phyloP scores from a whole-genome alignment of 306 rosid genomes.

The Glycyrrhiza uralensis region DNA sequence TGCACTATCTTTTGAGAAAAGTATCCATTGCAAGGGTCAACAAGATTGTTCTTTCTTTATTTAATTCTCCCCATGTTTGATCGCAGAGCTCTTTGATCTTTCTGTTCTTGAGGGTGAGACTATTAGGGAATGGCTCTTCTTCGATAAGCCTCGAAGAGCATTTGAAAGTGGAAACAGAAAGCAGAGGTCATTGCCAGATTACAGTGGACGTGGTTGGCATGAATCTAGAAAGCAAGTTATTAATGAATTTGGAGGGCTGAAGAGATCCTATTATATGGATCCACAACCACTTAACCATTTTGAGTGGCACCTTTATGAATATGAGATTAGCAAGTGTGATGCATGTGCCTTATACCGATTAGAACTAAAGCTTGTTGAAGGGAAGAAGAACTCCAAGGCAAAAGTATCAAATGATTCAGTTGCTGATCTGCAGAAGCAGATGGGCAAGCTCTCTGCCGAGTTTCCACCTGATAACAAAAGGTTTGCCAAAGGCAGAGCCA shows the following conservation, averaged over 20 bases:
- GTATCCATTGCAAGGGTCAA: background rate
- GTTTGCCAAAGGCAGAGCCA: slow-evolving; percentile 69
- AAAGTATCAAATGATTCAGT: slow-evolving; percentile 73
- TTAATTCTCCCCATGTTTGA: slow-evolving; percentile 20
- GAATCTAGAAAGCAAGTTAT: slow-evolving; percentile 99
- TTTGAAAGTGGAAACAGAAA: slow-evolving; percentile 99
- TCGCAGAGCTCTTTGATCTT: slow-evolving; percentile 89
- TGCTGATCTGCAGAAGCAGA: slow-evolving; percentile 97
- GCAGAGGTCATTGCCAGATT: slow-evolving; percentile 98
- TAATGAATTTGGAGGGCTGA: slow-evolving; percentile 89
- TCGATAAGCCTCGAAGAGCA: slow-evolving; percentile 96
- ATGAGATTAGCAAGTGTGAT: slow-evolving; percentile 92
- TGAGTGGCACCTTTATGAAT: slow-evolving; percentile 99
- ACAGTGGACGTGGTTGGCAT: slow-evolving; percentile 98
- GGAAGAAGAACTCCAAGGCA: slow-evolving; percentile 81
- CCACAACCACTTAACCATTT: slow-evolving; percentile 86
- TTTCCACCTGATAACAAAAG: slow-evolving; percentile 80
- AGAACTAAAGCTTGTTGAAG: slow-evolving; percentile 92
- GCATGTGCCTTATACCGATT: slow-evolving; percentile 87
- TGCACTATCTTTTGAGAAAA: background rate
- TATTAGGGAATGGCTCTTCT: slow-evolving; percentile 98
- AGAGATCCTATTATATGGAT: slow-evolving; percentile 98
- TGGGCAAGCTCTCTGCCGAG: slow-evolving; percentile 97
- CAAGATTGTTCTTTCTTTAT: background rate
- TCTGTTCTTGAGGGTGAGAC: slow-evolving; percentile 85